Conservation (phyloP, 2,329 filamentous ascomycete genomes). For the Xylariaceae sp. region DNA sequence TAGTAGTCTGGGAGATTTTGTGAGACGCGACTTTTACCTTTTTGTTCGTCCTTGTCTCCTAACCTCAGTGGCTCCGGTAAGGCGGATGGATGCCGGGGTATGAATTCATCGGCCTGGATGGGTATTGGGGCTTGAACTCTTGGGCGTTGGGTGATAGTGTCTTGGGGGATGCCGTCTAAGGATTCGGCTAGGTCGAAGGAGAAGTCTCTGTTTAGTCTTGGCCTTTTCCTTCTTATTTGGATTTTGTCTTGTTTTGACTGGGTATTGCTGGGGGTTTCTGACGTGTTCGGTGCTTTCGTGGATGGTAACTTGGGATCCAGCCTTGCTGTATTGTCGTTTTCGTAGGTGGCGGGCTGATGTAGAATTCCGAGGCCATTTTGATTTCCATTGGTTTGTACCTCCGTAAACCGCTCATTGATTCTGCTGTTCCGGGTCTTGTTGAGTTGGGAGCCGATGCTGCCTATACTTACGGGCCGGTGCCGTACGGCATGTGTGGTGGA, state of each 20-base stretch:
- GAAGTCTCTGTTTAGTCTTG: neutral
- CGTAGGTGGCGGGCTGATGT: neutral
- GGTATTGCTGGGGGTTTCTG: too few species aligned
- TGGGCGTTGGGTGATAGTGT: neutral
- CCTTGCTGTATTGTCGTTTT: neutral
- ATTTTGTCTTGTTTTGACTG: neutral
- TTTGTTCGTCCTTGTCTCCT: neutral
- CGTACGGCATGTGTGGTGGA: neutral
- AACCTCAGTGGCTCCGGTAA: slow-evolving; percentile 1
- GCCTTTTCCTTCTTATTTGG: neutral
- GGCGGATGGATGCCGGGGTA: neutral
- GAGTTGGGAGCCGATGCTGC: neutral
- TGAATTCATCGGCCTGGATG: neutral
- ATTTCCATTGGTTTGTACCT: neutral
- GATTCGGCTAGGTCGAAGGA: neutral
- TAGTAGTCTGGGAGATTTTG: neutral
- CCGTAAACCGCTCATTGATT: neutral
- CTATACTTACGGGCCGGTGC: neutral
- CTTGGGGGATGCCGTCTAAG: neutral
- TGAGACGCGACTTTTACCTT: neutral
- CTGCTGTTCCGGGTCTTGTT: neutral
- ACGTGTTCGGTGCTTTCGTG: neutral
- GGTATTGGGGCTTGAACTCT: neutral
- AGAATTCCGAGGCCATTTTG: neutral
- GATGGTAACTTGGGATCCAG: neutral